Evolutionary conservation across 2,329 filamentous ascomycete species (phyloP).

Genomic region (Fusarium nurragi): DNA sequence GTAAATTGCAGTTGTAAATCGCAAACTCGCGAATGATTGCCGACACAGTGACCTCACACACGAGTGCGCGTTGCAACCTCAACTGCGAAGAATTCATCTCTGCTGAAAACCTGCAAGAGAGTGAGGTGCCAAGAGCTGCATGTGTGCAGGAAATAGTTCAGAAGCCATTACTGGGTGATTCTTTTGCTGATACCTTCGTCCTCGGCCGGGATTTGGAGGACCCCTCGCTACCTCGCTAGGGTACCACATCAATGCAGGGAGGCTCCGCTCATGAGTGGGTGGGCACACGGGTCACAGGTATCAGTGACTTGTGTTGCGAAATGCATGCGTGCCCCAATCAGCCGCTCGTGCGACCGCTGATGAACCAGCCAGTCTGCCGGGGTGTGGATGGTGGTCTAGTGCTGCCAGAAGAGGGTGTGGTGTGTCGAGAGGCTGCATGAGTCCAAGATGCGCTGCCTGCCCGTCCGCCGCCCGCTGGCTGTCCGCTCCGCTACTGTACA

Average conservation of each 20-base stretch:
- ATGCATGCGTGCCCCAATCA: constrained; percentile 36
- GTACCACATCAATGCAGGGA: constrained; percentile 23
- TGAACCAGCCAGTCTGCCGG: constrained; percentile 40
- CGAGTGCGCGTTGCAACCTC: constrained; percentile 1
- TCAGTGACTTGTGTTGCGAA: constrained; percentile 30
- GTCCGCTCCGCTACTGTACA: constrained; percentile 22
- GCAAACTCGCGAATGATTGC: neutral
- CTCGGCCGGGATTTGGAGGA: constrained; percentile 18
- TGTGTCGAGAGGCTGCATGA: constrained; percentile 13
- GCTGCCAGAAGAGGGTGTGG: constrained; percentile 11
- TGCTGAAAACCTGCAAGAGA: constrained; percentile 15
- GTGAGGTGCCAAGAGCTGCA: constrained; percentile 23
- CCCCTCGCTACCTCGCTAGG: constrained; percentile 20
- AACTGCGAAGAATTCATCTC: constrained; percentile 3
- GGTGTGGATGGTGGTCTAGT: constrained; percentile 26
- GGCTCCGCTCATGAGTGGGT: constrained; percentile 14
- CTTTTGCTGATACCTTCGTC: constrained; percentile 13
- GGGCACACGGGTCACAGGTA: constrained; percentile 38
- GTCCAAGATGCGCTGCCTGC: constrained; percentile 5
- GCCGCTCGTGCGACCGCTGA: constrained; percentile 38
- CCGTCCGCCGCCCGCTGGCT: constrained; percentile 12
- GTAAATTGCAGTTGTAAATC: constrained; percentile 14
- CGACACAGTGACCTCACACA: constrained; percentile 8
- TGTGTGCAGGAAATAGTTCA: constrained; percentile 30
- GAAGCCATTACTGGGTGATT: constrained; percentile 38